Evolutionary conservation across 306 rosid species (phyloP).

Genomic region (Spatholobus suberectus): DNA sequence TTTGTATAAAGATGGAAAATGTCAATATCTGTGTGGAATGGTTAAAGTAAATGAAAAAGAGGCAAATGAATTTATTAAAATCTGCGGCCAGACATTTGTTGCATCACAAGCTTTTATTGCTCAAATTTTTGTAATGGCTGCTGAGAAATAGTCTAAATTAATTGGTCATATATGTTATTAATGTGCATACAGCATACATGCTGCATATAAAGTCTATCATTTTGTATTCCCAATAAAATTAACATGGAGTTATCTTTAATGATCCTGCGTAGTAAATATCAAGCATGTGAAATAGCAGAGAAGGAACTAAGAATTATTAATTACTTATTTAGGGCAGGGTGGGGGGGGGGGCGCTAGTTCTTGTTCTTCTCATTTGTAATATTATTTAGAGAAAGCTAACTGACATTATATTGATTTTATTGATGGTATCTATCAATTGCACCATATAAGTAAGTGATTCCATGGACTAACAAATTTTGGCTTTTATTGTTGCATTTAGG

Average conservation of each 20-base stretch:
- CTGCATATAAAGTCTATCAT: background rate
- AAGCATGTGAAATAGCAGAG: background rate
- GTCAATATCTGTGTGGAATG: background rate
- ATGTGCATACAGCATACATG: background rate
- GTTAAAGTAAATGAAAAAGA: background rate
- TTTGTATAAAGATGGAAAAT: conserved; percentile 18
- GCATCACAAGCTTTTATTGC: background rate
- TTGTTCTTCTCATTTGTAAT: background rate
- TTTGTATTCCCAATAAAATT: background rate
- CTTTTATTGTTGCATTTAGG: background rate
- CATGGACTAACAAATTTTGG: background rate
- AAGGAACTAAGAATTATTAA: background rate
- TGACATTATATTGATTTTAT: background rate
- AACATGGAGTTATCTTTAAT: background rate
- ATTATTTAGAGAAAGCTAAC: background rate
- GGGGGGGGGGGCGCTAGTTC: no score
- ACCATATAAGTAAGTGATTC: background rate
- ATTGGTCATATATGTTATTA: background rate
- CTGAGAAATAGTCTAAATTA: background rate
- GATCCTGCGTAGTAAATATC: background rate
- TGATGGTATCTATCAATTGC: background rate
- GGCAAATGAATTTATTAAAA: background rate
- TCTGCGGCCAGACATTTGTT: background rate
- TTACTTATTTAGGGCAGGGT: background rate
- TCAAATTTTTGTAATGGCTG: background rate